Conservation (phyloP, 129 eudicot genomes). For the Flaveria bidentis region DNA sequence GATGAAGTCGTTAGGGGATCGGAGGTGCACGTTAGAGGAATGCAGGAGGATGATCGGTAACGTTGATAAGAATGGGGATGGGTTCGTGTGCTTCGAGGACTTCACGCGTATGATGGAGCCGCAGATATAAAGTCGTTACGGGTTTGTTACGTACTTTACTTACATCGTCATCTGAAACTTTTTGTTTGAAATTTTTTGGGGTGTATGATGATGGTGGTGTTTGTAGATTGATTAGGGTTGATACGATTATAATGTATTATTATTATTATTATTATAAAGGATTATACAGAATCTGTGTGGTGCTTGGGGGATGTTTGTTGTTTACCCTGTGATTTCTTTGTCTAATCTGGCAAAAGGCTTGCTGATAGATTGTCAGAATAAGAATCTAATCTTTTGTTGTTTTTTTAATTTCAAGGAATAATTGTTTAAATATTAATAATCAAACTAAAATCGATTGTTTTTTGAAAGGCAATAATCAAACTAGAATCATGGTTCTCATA, state of each 20-base stretch:
- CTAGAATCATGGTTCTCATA: background rate
- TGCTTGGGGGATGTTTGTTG: too few relatives aligned
- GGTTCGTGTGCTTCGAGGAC: conserved; percentile 88
- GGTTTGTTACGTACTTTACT: background rate
- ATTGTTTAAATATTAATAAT: background rate
- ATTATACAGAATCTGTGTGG: too few relatives aligned
- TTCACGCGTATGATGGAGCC: conserved; percentile 70
- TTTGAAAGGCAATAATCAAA: too few relatives aligned
- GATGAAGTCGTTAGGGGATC: conserved; percentile 57
- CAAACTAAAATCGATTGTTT: background rate
- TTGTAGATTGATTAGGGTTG: too few relatives aligned
- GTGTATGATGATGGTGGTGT: too few relatives aligned
- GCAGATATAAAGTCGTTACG: conserved; percentile 26
- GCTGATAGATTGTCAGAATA: background rate
- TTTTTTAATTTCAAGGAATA: background rate
- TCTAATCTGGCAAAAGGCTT: background rate
- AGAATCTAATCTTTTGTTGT: background rate
- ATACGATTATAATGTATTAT: too few relatives aligned
- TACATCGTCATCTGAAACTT: too few relatives aligned
- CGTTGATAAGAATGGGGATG: conserved; percentile 70
- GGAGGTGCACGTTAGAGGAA: conserved; percentile 69
- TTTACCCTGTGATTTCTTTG: background rate
- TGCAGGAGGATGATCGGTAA: conserved; percentile 73
- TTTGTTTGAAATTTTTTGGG: too few relatives aligned
- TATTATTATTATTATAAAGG: too few relatives aligned